Conservation (phyloP, 352 stramenopile species). For the Phytophthora citrophthora region DNA sequence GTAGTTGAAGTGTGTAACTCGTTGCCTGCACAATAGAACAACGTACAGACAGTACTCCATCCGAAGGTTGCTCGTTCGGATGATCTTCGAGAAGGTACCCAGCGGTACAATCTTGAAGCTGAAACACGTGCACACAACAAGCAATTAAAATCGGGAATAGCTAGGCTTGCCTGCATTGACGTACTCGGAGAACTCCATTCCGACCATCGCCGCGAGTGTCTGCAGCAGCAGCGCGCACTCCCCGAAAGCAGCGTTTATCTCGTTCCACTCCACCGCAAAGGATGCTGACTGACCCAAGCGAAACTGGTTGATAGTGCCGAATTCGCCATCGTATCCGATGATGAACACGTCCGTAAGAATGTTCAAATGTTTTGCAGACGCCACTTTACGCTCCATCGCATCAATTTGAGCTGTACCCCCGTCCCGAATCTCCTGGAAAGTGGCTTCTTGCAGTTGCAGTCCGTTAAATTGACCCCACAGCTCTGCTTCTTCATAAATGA, state of each 20-base stretch:
- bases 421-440: constrained; percentile 65
- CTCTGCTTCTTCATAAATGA: constrained; percentile 57
- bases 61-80: constrained; percentile 71
- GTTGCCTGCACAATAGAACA: constrained; percentile 15
- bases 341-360: constrained; percentile 79
- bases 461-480: constrained; percentile 71
- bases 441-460: constrained; percentile 52
- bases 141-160: constrained; percentile 1
- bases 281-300: constrained; percentile 68
- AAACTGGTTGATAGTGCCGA: constrained; percentile 89
- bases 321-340: constrained; percentile 74
- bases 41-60: constrained; percentile 87
- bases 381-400: constrained; percentile 56
- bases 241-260: constrained; percentile 87
- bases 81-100: constrained; percentile 89
- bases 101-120: constrained; percentile 89
- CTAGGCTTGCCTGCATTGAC: constrained; percentile 8
- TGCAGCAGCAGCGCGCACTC: constrained; percentile 76
- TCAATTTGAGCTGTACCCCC: constrained; percentile 58
- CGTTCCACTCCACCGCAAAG: constrained; percentile 83
- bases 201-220: constrained; percentile 63
- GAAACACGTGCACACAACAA: constrained; percentile 12
- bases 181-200: constrained; percentile 75
- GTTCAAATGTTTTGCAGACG: constrained; percentile 57
- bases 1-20: constrained; percentile 7